Conservation (phyloP, 495 filamentous ascomycete genomes). For the Penicillium cataractarum region DNA sequence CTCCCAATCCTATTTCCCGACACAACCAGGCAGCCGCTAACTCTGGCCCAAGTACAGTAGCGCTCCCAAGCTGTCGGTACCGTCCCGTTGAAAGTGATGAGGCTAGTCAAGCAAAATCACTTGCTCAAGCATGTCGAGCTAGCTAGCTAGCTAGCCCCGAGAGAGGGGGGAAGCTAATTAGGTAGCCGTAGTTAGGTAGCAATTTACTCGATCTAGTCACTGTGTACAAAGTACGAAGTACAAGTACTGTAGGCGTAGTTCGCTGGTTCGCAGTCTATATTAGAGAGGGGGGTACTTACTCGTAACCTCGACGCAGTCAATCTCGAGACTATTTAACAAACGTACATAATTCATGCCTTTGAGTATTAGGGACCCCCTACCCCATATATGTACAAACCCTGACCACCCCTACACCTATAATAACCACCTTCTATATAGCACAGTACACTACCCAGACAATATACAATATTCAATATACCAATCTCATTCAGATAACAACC, state of each 20-base stretch:
- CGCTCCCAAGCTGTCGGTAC: constrained; percentile 1
- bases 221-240: background rate
- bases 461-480: too few relatives aligned
- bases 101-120: background rate
- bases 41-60: background rate
- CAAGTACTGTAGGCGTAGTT: background rate
- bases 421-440: too few relatives aligned
- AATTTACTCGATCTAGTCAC: too few relatives aligned
- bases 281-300: background rate
- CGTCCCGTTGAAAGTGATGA: background rate
- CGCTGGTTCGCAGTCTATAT: background rate
- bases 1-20: background rate
- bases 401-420: background rate
- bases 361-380: background rate
- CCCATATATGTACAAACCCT: background rate
- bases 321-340: background rate
- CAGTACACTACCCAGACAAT: too few relatives aligned
- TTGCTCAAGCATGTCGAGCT: background rate
- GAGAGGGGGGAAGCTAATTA: background rate
- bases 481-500: background rate
- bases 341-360: background rate
- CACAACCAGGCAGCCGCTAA: constrained; percentile 2
- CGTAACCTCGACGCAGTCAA: too few relatives aligned
- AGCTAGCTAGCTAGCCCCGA: background rate
- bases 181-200: background rate